Evolutionary conservation across 768 basidiomycete species (phyloP).

Genomic region (Serendipita vermifera): DNA sequence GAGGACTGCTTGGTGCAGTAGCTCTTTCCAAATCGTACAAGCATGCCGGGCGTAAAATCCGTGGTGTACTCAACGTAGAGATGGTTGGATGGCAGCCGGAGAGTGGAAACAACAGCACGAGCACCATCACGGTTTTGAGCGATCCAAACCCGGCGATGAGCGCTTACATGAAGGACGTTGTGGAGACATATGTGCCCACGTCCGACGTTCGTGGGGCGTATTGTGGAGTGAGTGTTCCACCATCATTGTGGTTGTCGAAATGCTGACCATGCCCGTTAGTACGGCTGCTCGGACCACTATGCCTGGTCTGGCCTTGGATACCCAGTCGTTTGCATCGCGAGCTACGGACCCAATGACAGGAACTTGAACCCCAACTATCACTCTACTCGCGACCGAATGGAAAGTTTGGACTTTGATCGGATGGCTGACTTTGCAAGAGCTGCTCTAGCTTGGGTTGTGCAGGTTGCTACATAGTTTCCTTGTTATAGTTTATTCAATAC

Average conservation of each 20-base stretch:
- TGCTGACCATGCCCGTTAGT: too few relatives aligned
- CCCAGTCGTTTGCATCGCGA: background rate
- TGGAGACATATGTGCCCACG: slow-evolving; percentile 7
- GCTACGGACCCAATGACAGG: slow-evolving; percentile 2
- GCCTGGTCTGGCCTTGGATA: slow-evolving; percentile 8
- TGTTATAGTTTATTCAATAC: too few relatives aligned
- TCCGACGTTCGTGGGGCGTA: background rate
- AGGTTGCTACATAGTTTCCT: too few relatives aligned
- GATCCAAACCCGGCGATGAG: slow-evolving; percentile 1
- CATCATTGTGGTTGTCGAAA: background rate
- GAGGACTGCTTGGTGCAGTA: slow-evolving; percentile 2
- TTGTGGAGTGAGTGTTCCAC: slow-evolving; percentile 9
- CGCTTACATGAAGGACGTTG: background rate
- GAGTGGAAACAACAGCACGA: background rate
- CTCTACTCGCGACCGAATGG: background rate
- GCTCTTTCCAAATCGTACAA: slow-evolving; percentile 3
- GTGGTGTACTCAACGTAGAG: slow-evolving; percentile 11
- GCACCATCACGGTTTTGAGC: background rate
- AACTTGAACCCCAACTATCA: slow-evolving; percentile 6
- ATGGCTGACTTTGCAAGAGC: slow-evolving; percentile 7
- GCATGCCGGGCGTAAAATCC: background rate
- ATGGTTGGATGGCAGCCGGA: slow-evolving; percentile 12
- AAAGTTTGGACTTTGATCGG: slow-evolving; percentile 1
- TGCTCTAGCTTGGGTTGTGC: background rate
- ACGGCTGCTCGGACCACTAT: slow-evolving; percentile 11